Conservation (phyloP, 192 early-diverging fungal genomes). For the Fimicolochytrium jonesii region DNA sequence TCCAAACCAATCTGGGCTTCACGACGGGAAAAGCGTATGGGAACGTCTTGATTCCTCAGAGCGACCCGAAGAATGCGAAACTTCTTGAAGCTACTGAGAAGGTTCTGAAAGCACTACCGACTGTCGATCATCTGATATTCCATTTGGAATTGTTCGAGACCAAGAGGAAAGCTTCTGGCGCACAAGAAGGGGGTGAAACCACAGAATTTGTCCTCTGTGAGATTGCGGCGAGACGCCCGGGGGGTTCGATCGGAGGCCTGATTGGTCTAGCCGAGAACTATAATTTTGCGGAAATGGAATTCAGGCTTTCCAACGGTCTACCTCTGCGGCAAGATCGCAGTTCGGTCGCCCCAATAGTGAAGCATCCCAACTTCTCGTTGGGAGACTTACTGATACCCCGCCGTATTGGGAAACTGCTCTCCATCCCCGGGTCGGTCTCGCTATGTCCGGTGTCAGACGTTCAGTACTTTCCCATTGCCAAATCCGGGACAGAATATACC, state of each 20-base stretch:
- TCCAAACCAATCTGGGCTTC: conserved; percentile 41
- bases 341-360: neutral
- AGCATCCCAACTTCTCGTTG: neutral
- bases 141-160: conserved; percentile 45
- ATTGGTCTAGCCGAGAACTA: conserved; percentile 31
- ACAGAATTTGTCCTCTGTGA: conserved; percentile 41
- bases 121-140: conserved; percentile 31
- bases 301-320: conserved; percentile 26
- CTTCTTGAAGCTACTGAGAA: conserved; percentile 26
- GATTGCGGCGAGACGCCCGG: conserved; percentile 42
- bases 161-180: neutral
- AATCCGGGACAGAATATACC: conserved; percentile 20
- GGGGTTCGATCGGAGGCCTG: conserved; percentile 30
- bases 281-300: conserved; percentile 37
- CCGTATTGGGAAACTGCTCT: conserved; percentile 13
- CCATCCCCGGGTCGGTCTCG: conserved; percentile 17
- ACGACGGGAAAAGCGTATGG: conserved; percentile 41
- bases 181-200: neutral
- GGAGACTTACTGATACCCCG: conserved; percentile 41
- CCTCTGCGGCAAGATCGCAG: conserved; percentile 17
- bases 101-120: conserved; percentile 25
- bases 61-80: conserved; percentile 6
- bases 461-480: conserved; percentile 25
- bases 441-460: conserved; percentile 25
- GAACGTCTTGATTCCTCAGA: conserved; percentile 37